Conservation (phyloP, 2,329 filamentous ascomycete species). For the Epichloe hybrida region DNA sequence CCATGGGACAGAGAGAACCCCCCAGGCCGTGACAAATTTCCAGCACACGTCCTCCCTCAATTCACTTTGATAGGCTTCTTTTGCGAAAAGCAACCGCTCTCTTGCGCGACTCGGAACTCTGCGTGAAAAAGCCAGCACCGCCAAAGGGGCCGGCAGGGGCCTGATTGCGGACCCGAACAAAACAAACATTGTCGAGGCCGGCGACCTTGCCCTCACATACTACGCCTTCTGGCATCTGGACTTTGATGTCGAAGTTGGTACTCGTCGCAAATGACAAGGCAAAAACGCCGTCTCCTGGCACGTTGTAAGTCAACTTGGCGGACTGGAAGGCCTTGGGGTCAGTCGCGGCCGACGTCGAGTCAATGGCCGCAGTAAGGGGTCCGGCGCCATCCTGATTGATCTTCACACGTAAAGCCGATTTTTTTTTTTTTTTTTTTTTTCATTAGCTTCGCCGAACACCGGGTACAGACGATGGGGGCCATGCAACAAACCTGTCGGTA, state of each 20-base stretch:
- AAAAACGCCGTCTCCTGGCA: conserved; percentile 1
- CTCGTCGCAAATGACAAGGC: conserved; percentile 1
- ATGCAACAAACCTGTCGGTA: conserved; percentile 2
- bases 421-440: too few species aligned
- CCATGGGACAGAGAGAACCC: too few species aligned
- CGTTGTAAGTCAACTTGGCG: neutral
- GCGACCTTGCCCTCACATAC: conserved; percentile 3
- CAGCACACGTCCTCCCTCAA: too few species aligned
- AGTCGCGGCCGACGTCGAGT: neutral
- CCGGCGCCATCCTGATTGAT: conserved; percentile 2
- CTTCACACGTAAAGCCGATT: neutral
- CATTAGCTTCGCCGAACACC: too few species aligned
- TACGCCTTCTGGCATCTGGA: neutral
- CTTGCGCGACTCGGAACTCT: neutral
- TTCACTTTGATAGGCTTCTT: neutral
- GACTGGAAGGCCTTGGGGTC: neutral
- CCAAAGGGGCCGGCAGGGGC: conserved; percentile 3
- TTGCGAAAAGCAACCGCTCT: neutral
- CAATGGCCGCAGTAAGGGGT: conserved; percentile 1
- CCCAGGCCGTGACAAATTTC: too few species aligned
- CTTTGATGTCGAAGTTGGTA: neutral
- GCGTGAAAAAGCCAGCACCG: conserved; percentile 4
- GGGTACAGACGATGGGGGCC: too few species aligned
- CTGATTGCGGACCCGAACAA: conserved; percentile 2
- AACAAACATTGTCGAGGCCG: conserved; percentile 4